Evolutionary conservation across 176 grass and related monocot genomes (phyloP).

Genomic region (Metroxylon sagu): DNA sequence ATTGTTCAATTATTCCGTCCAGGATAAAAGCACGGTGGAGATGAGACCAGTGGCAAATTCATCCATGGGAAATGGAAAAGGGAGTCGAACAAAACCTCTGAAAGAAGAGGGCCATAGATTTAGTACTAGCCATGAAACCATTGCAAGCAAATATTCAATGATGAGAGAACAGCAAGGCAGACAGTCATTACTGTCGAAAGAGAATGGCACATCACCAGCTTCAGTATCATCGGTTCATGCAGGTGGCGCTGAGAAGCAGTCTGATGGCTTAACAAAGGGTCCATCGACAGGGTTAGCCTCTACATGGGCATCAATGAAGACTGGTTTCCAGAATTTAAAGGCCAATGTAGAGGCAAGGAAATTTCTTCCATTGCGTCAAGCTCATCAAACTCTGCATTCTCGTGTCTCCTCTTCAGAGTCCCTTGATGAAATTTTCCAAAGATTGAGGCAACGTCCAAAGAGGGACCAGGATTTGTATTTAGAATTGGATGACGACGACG

Average conservation of each 20-base stretch:
- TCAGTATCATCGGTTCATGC: conserved; percentile 70
- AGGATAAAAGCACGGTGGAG: conserved; percentile 56
- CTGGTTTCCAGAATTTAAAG: conserved; percentile 87
- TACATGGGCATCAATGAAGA: conserved; percentile 88
- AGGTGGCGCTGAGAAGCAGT: conserved; percentile 35
- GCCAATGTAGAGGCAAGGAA: conserved; percentile 68
- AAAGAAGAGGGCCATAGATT: conserved; percentile 27
- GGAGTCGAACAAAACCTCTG: conserved; percentile 25
- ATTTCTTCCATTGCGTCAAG: conserved; percentile 71
- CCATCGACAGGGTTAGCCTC: conserved; percentile 46
- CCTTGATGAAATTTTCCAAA: conserved; percentile 97
- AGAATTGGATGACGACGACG: conserved; percentile 51
- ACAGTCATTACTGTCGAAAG: conserved; percentile 31
- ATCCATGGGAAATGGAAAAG: conserved; percentile 36
- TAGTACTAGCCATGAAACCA: conserved; percentile 45
- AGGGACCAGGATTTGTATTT: conserved; percentile 25
- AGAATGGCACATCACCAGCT: conserved; percentile 32
- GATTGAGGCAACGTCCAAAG: conserved; percentile 51
- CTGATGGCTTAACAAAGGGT: conserved; percentile 8
- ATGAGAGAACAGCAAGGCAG: conserved; percentile 61
- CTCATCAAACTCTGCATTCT: conserved; percentile 36
- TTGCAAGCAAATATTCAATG: conserved; percentile 67
- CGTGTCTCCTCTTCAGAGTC: conserved; percentile 42
- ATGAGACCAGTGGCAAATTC: conserved; percentile 39
- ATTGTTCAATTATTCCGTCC: conserved; percentile 5